Base-by-base conservation (phyloP, 305 asterid species). In the Plantago lanceolata region DNA sequence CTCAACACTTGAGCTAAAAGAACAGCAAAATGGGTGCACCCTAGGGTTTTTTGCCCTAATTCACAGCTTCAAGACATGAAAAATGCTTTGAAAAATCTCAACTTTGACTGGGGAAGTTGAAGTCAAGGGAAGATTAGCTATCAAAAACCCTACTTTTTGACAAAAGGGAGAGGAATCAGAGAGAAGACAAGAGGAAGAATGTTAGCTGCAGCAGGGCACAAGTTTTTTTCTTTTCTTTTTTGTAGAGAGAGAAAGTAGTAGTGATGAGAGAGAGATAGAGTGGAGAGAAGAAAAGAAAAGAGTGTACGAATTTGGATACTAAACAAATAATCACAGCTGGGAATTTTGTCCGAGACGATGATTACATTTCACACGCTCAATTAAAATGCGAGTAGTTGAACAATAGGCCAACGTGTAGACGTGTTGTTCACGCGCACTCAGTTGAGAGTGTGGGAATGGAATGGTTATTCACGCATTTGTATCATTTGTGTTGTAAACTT, bases 21-120 rank as follows among this genome's bases (percentile, higher is more conserved):
- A 19, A 73, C 67, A 71, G 79, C 76, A 71, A 31, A 74, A 63
- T 72, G 74, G 8, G 64, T 57, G 70, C 35, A 67, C 78, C 66
- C 81, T 77, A 72, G 76, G 87, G 82, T 78, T 80, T 59, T 77
- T 73, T 71, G 78, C 78, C 77, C 71, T 69, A 60, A 64, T 68
- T 56, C 61, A 56, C 48, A 70, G 71, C 73, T 70, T 63, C 64
- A 63, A 56, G 82, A 65, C 80, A 69, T 64, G 71, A 12, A 7
- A 54, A 64, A 65, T 63, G 59, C 56, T 31, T 51, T 60, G 57
- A 58, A 63, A 66, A 64, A 70, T 51, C 50, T 53, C 43, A 50
- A 15, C 51, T 31, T 50, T 47, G 49, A 59, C 61, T 48, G 49
- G 24, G 52, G 20, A 61, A 53, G 77, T 63, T 68, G 8, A 73